Conservation (phyloP, 352 stramenopile genomes). For the Phytopythium oedochilum region DNA sequence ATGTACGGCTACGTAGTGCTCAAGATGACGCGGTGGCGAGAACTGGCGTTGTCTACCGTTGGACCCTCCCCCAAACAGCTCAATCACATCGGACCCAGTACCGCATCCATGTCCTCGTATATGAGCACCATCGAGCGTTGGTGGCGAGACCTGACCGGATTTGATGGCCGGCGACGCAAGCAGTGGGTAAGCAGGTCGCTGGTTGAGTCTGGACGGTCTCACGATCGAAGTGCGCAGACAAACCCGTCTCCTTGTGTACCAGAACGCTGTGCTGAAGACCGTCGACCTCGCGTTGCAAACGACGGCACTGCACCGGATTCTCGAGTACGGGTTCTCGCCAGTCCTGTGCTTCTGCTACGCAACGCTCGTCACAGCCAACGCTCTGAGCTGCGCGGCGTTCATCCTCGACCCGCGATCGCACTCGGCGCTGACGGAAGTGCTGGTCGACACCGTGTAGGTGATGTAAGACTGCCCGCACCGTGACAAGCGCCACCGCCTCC, state of each 20-base stretch:
- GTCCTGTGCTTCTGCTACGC: slow-evolving; percentile 1
- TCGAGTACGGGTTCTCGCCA: slow-evolving; percentile 1
- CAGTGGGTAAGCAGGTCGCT: not conserved
- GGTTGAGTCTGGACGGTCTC: not conserved
- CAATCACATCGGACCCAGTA: not conserved
- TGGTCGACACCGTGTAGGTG: slow-evolving; percentile 5
- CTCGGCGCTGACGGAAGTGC: slow-evolving; percentile 4
- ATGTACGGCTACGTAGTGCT: not conserved
- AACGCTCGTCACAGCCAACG: not conserved
- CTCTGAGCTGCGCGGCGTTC: slow-evolving; percentile 1
- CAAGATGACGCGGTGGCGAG: slow-evolving; percentile 2
- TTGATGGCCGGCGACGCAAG: slow-evolving; percentile 1
- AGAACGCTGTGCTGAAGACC: slow-evolving; percentile 5
- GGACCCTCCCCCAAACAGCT: no score
- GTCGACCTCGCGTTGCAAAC: slow-evolving; percentile 3
- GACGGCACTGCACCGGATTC: not conserved
- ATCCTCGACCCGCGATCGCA: slow-evolving; percentile 4
- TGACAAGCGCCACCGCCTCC: no score
- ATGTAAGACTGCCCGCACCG: no score
- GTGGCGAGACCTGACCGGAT: not conserved
- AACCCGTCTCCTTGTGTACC: no score
- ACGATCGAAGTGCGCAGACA: no score
- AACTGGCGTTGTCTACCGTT: no score
- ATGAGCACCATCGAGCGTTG: no score
- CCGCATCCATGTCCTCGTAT: no score